A percentile compares a stretch with the other conserved stretches of the same genome.
Conservation (phyloP, 2,329 filamentous ascomycete species). For the Pseudogymnoascus sp. region DNA sequence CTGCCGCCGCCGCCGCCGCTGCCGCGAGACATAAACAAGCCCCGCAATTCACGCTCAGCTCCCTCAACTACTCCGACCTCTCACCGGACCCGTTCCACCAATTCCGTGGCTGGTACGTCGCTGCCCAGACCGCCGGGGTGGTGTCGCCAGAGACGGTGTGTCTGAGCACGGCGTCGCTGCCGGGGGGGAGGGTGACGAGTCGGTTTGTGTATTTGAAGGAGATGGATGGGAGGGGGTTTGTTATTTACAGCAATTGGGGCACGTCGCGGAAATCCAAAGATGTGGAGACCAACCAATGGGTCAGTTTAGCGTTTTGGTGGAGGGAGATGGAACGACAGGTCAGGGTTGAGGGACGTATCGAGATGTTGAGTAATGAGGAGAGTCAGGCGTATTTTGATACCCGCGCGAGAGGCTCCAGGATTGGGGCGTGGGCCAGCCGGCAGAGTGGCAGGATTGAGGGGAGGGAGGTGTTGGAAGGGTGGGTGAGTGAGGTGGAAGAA, state of each 20-base stretch:
- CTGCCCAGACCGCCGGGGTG: slow-evolving; percentile 51
- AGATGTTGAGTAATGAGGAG: slow-evolving; percentile 61
- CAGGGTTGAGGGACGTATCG: slow-evolving; percentile 70
- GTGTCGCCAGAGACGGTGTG: slow-evolving; percentile 82
- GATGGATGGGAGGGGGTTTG: slow-evolving; percentile 72
- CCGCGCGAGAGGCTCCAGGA: slow-evolving; percentile 66
- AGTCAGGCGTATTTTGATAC: slow-evolving; percentile 62
- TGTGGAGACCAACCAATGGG: slow-evolving; percentile 65
- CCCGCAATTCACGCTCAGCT: slow-evolving; percentile 64
- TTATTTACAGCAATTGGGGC: slow-evolving; percentile 89
- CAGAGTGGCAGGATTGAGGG: slow-evolving; percentile 74
- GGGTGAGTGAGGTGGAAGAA: slow-evolving; percentile 69
- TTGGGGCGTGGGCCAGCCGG: slow-evolving; percentile 89
- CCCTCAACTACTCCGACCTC: slow-evolving; percentile 55
- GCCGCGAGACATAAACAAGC: slow-evolving; percentile 53
- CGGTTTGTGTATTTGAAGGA: slow-evolving; percentile 95
- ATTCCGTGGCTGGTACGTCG: slow-evolving; percentile 83
- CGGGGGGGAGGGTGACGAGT: slow-evolving; percentile 73
- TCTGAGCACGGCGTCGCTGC: slow-evolving; percentile 74
- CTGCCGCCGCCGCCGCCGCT: slow-evolving; percentile 57
- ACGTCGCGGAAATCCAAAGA: slow-evolving; percentile 64
- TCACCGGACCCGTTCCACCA: slow-evolving; percentile 63
- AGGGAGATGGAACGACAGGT: slow-evolving; percentile 79
- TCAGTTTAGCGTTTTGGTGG: slow-evolving; percentile 88
- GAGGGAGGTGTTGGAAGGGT: slow-evolving; percentile 63